Evolutionary conservation across 2,329 filamentous ascomycete genomes (phyloP).

Genomic region (Colletotrichum tamarilloi): DNA sequence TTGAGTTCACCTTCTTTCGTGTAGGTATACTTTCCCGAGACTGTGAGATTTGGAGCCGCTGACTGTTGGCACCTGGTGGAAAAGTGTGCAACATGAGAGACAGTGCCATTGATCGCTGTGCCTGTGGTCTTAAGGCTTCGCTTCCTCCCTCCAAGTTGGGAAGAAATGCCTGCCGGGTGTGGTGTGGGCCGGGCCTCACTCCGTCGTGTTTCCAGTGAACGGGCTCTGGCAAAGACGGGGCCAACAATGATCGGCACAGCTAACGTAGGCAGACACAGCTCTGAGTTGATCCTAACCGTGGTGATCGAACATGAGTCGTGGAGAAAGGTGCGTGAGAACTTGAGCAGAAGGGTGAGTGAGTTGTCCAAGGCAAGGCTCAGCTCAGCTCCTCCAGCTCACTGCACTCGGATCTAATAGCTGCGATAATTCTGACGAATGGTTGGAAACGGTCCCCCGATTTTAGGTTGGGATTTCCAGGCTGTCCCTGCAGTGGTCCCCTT

Average conservation of each 20-base stretch:
- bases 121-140: background rate
- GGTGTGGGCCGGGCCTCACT: background rate
- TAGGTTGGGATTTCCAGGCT: background rate
- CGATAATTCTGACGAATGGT: background rate
- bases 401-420: background rate
- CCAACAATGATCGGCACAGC: slow-evolving; percentile 14
- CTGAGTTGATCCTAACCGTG: background rate
- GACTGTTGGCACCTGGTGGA: background rate
- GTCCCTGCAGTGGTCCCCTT: background rate
- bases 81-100: background rate
- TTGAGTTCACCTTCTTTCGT: no score
- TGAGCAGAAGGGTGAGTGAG: background rate
- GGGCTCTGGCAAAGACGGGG: background rate
- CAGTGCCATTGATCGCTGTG: background rate
- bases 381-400: background rate
- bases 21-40: no score
- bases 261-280: background rate
- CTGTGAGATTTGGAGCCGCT: background rate
- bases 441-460: background rate
- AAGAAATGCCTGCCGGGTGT: background rate
- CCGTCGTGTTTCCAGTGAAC: background rate
- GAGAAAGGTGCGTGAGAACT: no score
- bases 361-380: background rate
- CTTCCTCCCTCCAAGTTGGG: background rate
- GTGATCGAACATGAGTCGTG: background rate